phyloP scores from a whole-genome alignment of 257 asterid genomes.

The Thymus quinquecostatus region DNA sequence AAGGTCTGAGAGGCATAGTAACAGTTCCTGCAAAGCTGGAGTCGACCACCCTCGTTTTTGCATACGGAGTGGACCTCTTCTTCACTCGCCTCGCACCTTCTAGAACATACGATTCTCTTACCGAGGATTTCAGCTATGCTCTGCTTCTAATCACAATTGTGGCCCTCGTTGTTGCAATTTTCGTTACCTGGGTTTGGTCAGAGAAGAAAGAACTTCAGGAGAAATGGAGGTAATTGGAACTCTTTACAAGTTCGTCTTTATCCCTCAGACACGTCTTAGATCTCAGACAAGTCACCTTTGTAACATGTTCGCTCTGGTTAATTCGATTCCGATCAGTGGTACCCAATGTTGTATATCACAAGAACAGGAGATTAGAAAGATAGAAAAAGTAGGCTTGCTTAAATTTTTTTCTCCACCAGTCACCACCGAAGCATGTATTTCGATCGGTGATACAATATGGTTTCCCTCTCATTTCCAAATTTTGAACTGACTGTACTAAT shows the following conservation, averaged over 20 bases:
- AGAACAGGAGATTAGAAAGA: conserved; percentile 28
- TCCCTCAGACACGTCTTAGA: conserved; percentile 19
- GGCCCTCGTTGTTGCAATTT: conserved; percentile 77
- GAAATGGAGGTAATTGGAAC: conserved; percentile 82
- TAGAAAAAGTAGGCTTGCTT: conserved; percentile 24
- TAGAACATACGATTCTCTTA: conserved; percentile 88
- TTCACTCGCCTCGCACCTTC: conserved; percentile 95
- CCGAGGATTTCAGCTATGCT: conserved; percentile 96
- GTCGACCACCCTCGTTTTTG: conserved; percentile 92
- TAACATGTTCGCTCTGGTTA: conserved; percentile 27
- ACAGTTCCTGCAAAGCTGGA: conserved; percentile 89
- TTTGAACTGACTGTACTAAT: neutral
- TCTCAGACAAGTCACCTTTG: conserved; percentile 22
- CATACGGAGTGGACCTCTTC: conserved; percentile 90
- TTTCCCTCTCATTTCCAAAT: neutral
- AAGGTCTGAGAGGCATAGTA: conserved; percentile 82
- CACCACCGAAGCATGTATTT: neutral
- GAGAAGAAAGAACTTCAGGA: conserved; percentile 97
- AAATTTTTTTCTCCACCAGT: conserved; percentile 15
- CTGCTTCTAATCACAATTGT: conserved; percentile 83
- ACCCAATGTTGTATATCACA: conserved; percentile 38
- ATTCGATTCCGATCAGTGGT: conserved; percentile 31
- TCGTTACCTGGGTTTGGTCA: conserved; percentile 90
- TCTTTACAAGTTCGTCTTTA: conserved; percentile 7
- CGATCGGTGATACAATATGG: neutral